Conservation (phyloP, 306 rosid species). For the Quillaja saponaria region DNA sequence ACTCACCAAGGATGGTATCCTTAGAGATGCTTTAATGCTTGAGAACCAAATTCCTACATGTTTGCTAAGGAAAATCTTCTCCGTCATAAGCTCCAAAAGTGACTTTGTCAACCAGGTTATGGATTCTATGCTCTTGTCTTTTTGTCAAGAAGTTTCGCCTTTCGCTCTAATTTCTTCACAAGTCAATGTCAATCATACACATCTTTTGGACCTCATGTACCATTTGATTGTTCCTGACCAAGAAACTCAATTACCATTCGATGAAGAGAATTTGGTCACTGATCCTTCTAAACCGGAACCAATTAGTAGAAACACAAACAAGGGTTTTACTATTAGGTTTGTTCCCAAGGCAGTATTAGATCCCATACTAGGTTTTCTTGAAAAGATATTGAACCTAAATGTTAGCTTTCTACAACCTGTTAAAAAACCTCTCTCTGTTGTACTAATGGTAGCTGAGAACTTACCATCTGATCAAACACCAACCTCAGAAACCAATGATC, state of each 20-base stretch:
- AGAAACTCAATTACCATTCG: background rate
- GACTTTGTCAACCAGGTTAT: background rate
- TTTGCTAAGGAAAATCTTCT: conserved; percentile 3
- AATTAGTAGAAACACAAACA: no score
- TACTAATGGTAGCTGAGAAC: background rate
- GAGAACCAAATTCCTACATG: conserved; percentile 36
- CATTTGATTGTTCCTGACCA: conserved; percentile 9
- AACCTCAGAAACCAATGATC: background rate
- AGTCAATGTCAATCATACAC: conserved; percentile 14
- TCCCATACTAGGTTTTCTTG: no score
- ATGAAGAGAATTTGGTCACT: background rate
- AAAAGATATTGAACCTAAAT: no score
- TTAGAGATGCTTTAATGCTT: conserved; percentile 33
- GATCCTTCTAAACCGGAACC: no score
- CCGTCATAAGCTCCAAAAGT: background rate
- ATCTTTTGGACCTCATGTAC: conserved; percentile 40
- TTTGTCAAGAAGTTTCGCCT: conserved; percentile 14
- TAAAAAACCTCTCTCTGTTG: background rate
- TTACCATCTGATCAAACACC: background rate
- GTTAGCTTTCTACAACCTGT: background rate
- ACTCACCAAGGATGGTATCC: conserved; percentile 17
- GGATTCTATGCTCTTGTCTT: conserved; percentile 27
- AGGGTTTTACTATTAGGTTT: no score
- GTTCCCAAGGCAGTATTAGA: no score
- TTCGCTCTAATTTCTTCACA: background rate